Evolutionary conservation across 176 grass and related monocot species (phyloP).

Genomic region (Panicum miliaceum): DNA sequence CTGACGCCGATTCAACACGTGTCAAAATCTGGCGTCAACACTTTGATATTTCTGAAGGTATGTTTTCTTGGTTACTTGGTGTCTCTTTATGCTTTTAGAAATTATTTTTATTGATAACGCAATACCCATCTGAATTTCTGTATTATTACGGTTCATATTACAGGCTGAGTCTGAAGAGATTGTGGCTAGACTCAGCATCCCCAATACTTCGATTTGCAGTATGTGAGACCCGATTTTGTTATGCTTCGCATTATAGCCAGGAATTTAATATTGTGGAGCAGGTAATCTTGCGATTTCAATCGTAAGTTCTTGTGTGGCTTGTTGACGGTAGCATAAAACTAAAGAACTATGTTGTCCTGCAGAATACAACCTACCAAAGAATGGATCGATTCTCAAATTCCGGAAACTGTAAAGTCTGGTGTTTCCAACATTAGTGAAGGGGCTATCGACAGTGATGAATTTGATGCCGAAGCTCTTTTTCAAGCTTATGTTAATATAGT

Average conservation of each 20-base stretch:
- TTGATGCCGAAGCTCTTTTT: constrained; percentile 79
- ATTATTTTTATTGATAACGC: not conserved
- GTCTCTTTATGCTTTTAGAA: constrained; percentile 17
- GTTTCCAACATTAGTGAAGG: constrained; percentile 65
- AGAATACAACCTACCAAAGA: constrained; percentile 80
- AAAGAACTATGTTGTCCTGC: constrained; percentile 33
- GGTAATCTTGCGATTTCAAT: constrained; percentile 58
- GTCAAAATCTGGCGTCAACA: no score
- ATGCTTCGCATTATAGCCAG: constrained; percentile 90
- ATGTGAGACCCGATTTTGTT: constrained; percentile 96
- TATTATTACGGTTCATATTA: constrained; percentile 41
- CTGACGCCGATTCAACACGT: no score
- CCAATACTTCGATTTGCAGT: constrained; percentile 87
- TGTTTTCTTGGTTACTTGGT: constrained; percentile 32
- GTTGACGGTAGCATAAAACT: constrained; percentile 17
- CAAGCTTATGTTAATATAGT: constrained; percentile 98
- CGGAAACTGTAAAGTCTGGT: constrained; percentile 73
- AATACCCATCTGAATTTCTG: constrained; percentile 30
- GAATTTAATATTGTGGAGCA: constrained; percentile 94
- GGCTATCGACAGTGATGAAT: constrained; percentile 62
- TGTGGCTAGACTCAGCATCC: constrained; percentile 74
- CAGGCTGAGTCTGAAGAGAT: constrained; percentile 90
- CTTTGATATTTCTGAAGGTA: constrained; percentile 94
- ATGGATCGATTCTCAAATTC: constrained; percentile 89
- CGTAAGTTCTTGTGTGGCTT: constrained; percentile 4